Base-by-base conservation (phyloP, 1,284 basidiomycete species). In the Pholiota adiposa region DNA sequence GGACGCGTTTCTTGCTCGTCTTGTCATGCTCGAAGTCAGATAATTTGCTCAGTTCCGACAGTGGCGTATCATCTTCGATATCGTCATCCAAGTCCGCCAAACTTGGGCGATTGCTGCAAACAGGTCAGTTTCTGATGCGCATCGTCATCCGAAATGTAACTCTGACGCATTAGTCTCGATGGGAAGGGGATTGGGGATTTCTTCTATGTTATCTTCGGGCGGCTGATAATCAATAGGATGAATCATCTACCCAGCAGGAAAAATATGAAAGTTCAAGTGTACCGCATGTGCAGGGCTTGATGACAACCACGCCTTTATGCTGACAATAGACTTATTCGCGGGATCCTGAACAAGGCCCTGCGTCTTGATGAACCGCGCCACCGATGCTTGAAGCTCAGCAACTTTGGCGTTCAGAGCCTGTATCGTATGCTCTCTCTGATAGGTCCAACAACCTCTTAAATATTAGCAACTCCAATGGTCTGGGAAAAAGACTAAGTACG, bases 401-500 rank as follows among this genome's bases (percentile, higher is more conserved):
- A 84, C 75, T 66, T 74, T 75, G 49, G 62, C 46, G 12, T 66
- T 75, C 14, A 77, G 64, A 14, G 71, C 73, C 56, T 64, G 72
- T 40, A 79, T 77, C 58, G 75, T 66, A 52, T 75, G 78, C 51
- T 84, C 81, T 61, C 77, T 75, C 83, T 84, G 56, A 50, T 25
- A 18, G 12, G 23, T 19, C n/a, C n/a, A n/a, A n/a, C n/a, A n/a
- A n/a, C n/a, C n/a, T n/a, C n/a, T 2, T 6, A 46, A 25, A 16
- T 12, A 46, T 25, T 3, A 43, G 23, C 2, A 31, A 27, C 41
- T 41, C 61, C 58, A 16, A 43, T n/a, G 58, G 56, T 41, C 18
- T 50, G 51, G 34, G 54, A 52, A 38, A 43, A 31, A 36, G 19
- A 51, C 14, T 38, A 21, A 23, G 40, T n/a, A 73, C 74, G 33